Evolutionary conservation across 306 rosid genomes (phyloP).

Genomic region (Castanea sativa): DNA sequence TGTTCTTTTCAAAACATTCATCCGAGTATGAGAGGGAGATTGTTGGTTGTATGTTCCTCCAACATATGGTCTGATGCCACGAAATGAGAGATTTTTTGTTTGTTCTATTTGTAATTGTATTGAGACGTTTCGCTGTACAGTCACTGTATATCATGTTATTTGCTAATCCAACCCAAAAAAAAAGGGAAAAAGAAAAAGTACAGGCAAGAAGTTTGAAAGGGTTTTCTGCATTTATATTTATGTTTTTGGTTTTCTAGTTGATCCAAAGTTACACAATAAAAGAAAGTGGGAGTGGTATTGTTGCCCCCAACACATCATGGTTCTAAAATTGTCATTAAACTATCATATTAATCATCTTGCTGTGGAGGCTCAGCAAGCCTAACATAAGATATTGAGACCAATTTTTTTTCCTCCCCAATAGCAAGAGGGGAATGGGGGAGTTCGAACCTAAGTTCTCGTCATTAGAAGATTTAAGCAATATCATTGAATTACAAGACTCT

Average conservation of each 20-base stretch:
- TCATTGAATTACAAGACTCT: too few relatives aligned
- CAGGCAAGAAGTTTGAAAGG: neutral
- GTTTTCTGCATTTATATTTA: neutral
- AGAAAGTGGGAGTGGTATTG: too few relatives aligned
- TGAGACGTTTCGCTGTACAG: neutral
- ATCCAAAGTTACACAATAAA: neutral
- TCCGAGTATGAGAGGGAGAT: neutral
- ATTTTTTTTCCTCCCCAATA: too few relatives aligned
- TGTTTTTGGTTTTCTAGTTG: neutral
- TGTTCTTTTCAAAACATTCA: neutral
- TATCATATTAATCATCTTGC: too few relatives aligned
- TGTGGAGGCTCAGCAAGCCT: too few relatives aligned
- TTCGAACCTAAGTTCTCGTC: too few relatives aligned
- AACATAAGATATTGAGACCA: too few relatives aligned
- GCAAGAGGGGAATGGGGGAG: too few relatives aligned
- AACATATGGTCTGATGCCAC: neutral
- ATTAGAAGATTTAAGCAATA: too few relatives aligned
- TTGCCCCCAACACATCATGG: too few relatives aligned
- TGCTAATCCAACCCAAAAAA: neutral
- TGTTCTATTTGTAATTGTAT: neutral
- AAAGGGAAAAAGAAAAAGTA: neutral
- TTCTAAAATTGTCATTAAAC: too few relatives aligned
- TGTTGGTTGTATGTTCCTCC: neutral
- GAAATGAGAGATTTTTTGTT: neutral
- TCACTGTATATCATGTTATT: neutral